These are phyloP conservation scores for Cordyceps sp. DNA, from an alignment of 2,329 filamentous ascomycete species.

Conservation along the genomic window DNA sequence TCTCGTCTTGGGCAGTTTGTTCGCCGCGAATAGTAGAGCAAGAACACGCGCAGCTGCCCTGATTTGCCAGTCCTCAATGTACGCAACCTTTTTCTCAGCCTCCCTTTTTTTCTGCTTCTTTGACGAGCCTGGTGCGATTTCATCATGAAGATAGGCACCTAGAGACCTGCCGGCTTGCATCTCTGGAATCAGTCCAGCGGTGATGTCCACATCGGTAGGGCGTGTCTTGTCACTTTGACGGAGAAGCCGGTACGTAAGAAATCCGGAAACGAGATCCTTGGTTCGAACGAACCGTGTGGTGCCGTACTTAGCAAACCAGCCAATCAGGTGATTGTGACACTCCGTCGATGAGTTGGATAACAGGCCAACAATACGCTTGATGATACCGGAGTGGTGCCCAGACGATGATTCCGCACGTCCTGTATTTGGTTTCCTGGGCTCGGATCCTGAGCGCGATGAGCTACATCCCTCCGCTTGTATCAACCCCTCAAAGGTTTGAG, in stretches of 20 bases:
- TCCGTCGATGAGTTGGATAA: constrained; percentile 58
- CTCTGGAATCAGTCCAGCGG: constrained; percentile 54
- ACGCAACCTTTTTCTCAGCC: constrained; percentile 40
- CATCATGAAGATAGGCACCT: constrained; percentile 57
- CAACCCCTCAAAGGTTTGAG: constrained; percentile 22
- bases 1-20: constrained; percentile 34
- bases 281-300: constrained; percentile 49
- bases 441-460: constrained; percentile 4
- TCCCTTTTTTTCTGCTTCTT: constrained; percentile 40
- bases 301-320: constrained; percentile 61
- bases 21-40: constrained; percentile 67
- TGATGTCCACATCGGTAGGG: constrained; percentile 41
- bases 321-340: constrained; percentile 61
- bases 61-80: constrained; percentile 80
- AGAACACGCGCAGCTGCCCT: constrained; percentile 66
- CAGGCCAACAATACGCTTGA: constrained; percentile 71
- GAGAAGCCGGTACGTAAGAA: constrained; percentile 65
- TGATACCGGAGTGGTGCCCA: constrained; percentile 63
- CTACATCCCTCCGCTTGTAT: constrained; percentile 14
- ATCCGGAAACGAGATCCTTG: constrained; percentile 64
- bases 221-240: constrained; percentile 53
- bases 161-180: constrained; percentile 47
- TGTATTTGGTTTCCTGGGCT: constrained; percentile 4
- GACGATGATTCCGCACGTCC: constrained; percentile 26
- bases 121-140: constrained; percentile 39